Evolutionary conservation across 352 stramenopile species (phyloP).

Genomic region (Phytopythium montanum): DNA sequence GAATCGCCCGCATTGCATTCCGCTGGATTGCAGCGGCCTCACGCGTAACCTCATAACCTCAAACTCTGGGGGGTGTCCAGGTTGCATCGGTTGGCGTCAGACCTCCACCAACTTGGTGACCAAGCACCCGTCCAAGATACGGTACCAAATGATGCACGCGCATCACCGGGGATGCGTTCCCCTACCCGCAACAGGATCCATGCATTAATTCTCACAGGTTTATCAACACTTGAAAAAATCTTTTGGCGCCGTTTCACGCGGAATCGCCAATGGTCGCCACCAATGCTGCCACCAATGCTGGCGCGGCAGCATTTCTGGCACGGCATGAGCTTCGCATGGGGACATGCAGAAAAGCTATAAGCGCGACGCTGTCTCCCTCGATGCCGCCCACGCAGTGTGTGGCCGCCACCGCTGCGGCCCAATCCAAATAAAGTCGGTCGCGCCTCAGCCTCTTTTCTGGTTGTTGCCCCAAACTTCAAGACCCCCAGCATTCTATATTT

Average conservation of each 20-base stretch:
- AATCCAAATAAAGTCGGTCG: constrained; percentile 1
- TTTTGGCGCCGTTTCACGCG: neutral
- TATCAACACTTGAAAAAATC: neutral
- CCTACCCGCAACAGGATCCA: constrained; percentile 7
- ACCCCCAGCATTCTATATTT: constrained; percentile 15
- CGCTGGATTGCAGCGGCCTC: neutral
- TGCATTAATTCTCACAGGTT: constrained; percentile 3
- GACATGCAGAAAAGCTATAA: no score
- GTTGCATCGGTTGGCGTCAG: neutral
- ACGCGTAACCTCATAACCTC: neutral
- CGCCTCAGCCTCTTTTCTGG: neutral
- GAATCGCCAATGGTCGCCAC: neutral
- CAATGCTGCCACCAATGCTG: no score
- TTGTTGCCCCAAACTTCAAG: neutral
- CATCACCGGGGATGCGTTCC: neutral
- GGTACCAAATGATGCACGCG: neutral
- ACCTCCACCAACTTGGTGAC: no score
- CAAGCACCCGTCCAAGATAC: constrained; percentile 4
- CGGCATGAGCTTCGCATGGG: no score
- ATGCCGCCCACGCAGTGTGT: neutral
- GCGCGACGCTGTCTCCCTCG: neutral
- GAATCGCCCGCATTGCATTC: constrained; percentile 7
- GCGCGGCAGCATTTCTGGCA: no score
- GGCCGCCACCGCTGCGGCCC: neutral
- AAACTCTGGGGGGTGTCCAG: neutral